Evolutionary conservation across 441 rosid genomes (phyloP).

Genomic region (Jatropha multifida): DNA sequence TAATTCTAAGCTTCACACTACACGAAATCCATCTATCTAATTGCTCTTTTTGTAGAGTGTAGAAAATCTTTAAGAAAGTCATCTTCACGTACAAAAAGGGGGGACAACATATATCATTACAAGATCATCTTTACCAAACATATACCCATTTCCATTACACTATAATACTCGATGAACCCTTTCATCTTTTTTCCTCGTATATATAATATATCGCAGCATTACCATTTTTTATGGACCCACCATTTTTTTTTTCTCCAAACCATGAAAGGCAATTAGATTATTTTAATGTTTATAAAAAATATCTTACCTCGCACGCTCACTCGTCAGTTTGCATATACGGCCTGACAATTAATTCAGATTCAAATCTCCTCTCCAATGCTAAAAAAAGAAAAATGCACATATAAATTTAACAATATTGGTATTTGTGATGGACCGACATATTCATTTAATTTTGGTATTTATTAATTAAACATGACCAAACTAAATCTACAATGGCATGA

Average conservation of each 20-base stretch:
- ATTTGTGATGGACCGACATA: background rate
- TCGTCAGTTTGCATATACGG: no score
- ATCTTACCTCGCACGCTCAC: no score
- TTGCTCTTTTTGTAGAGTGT: background rate
- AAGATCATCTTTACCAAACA: slow-evolving; percentile 22
- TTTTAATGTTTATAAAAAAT: no score
- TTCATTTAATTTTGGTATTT: background rate
- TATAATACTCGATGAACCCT: background rate
- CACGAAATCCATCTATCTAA: slow-evolving; percentile 17
- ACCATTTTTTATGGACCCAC: no score
- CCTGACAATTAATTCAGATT: no score
- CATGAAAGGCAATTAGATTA: background rate
- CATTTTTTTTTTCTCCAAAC: no score
- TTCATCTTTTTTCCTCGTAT: background rate
- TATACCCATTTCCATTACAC: slow-evolving; percentile 6
- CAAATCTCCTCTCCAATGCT: no score
- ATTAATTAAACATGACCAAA: background rate
- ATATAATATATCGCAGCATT: no score
- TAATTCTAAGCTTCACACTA: slow-evolving; percentile 15
- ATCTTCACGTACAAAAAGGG: slow-evolving; percentile 9
- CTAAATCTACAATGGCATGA: slow-evolving; percentile 19
- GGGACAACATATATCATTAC: slow-evolving; percentile 26
- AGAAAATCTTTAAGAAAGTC: slow-evolving; percentile 22
- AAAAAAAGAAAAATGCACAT: no score
- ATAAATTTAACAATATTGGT: background rate